Conservation (phyloP, 257 asterid species). For the Nicotiana attenuata region DNA sequence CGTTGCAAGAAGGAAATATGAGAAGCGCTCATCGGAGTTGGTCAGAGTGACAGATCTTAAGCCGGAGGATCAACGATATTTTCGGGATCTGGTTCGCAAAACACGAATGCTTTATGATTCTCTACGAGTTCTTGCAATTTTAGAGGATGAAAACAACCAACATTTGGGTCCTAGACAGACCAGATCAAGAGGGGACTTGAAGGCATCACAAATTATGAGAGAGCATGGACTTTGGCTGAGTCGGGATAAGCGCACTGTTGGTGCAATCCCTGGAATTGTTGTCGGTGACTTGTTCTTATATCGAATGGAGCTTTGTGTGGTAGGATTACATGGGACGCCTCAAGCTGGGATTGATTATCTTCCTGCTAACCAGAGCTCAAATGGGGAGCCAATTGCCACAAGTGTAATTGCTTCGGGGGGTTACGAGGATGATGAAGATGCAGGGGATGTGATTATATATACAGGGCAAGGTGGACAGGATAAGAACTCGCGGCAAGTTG, state of each 20-base stretch:
- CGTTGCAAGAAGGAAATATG: conserved; percentile 30
- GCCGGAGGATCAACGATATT: conserved; percentile 18
- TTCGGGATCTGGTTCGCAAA: conserved; percentile 17
- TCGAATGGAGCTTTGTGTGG: conserved; percentile 76
- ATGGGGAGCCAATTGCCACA: conserved; percentile 86
- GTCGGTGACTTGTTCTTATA: conserved; percentile 80
- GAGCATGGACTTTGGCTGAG: conserved; percentile 58
- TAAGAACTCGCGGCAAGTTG: conserved; percentile 46
- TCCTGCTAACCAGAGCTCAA: conserved; percentile 64
- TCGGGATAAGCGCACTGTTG: conserved; percentile 77
- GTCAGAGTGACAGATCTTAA: conserved; percentile 43
- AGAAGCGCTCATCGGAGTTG: conserved; percentile 42
- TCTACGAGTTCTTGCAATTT: conserved; percentile 10
- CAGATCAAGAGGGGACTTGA: conserved; percentile 15
- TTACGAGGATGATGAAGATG: conserved; percentile 82
- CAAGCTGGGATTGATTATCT: conserved; percentile 95
- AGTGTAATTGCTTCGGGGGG: conserved; percentile 91
- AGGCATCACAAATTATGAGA: conserved; percentile 33
- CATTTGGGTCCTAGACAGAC: conserved; percentile 8
- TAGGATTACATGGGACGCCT: conserved; percentile 80
- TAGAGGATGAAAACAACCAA: conserved; percentile 17
- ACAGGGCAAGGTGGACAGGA: conserved; percentile 98
- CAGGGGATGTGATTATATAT: conserved; percentile 72
- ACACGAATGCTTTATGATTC: conserved; percentile 23
- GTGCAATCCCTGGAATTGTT: conserved; percentile 61